Base-by-base conservation (phyloP, 768 basidiomycete species). In the Coprinellus micaceus region DNA sequence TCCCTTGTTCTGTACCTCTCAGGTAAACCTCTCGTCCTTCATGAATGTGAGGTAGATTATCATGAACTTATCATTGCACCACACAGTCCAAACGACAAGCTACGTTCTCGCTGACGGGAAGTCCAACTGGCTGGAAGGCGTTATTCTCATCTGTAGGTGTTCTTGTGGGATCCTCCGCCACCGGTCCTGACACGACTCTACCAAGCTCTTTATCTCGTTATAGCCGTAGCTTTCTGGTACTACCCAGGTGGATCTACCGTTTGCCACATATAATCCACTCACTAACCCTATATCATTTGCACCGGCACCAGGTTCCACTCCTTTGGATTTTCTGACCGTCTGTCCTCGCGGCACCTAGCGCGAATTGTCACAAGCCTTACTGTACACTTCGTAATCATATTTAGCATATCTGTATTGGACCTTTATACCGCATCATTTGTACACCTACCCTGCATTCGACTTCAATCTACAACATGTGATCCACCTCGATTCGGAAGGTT, bases 91-190 rank as follows among this genome's bases (percentile, higher is more conserved):
- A 61, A 89, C 90, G 3, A 91, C 96, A 70, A 91, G 89, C 65
- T 91, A 90, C 64, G 85, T 88, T 21, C 82, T 95, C 4, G 81
- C 84, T 48, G 95, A 97, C 62, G 93, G 93, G 12, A 89, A 84
- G 66, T 90, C 87, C 26, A 96, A 95, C 68, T 97, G 94, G 77
- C 77, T 97, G n/a, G 94, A 96, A 69, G 92, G 91, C 22, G 70
- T 85, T 62, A 84, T 91, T 54, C 77, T 92, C n/a, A 82, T 91
- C 55, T 83, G 86, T 68, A 69, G 56, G 79, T 76, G 24, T 47
- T 7, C 26, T 37, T 21, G 1, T 22, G 12, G 26, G 36, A 17
- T 13, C 22, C n/a, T 30, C 25, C 15, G 47, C n/a, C 22, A 24
- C 52, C 19, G 6, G n/a, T 15, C 37, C 30, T 21, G 4, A 39